Base-by-base conservation (phyloP, 176 grass and related monocot genomes). In the Otatea glauca region DNA sequence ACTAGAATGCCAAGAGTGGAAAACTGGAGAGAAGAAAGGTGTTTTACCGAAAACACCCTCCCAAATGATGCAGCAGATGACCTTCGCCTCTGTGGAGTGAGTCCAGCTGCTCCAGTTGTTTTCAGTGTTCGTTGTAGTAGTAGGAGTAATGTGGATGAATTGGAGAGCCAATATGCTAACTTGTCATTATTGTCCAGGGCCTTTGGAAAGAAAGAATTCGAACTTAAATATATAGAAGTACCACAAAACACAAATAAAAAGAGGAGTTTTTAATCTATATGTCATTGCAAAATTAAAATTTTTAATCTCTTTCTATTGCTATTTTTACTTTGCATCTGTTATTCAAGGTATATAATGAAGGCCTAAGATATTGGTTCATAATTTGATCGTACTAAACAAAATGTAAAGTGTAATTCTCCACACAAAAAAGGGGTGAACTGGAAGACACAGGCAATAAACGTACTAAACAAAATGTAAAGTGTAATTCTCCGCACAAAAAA, bases 121-220 rank as follows among this genome's bases (percentile, higher is more conserved):
- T 99, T 99, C 61, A 99, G 61, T 79, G 97, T 99, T 82, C 92
- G 84, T 99, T 99, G 97, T 34, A 99, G 87, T 43, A 99, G 88
- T 35, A 99, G 77, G 17, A 99, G 87, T 80, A 99, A 80, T 68
- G 97, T 96, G 68, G 93, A 96, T 62, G 97, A 94, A 86, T 99
- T 99, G 17, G 93, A 99, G 20, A 99, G 87, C 97, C 97, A 99
- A 88, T 99, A 99, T 78, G 93, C 88, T 88, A 99, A 70, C 81
- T 81, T 91, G 83, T 94, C 89, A 4, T 86, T 94, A 72, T 92
- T 96, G 74, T 96, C 93, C 80, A 91, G 97, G 71, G 68, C 84
- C 96, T 94, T 86, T 76, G 55, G 25, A 82, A 73, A 81, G 48
- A 54, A 53, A 74, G 20, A 88, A 71, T 85, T 74, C n/a, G 20